Evolutionary conservation across 1,284 basidiomycete species (phyloP), one percentile per base, ranked within the genome.

Genomic region (Cryptococcus sp.): DNA sequence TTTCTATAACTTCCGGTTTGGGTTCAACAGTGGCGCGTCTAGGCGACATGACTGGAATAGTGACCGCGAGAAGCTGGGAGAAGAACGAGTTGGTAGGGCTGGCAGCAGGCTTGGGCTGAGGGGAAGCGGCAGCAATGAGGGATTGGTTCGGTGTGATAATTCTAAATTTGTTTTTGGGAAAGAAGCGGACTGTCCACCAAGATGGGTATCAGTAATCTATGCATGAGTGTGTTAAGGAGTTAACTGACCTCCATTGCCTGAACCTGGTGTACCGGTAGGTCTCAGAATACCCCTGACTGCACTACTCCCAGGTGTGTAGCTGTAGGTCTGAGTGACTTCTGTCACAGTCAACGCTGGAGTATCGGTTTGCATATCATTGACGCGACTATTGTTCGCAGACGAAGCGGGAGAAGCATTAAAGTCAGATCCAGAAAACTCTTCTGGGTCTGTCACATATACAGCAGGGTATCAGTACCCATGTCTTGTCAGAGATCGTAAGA

Each of bases 71-170:
- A 0, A 71, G 61, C 22, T 68, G 65, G n/a, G 66, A 67, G 48
- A 71, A 64, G 62, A 73, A 73, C 2, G 68, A 70, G 16, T 53
- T 61, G 3, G 60, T 38, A 17, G 69, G 63, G 62, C 59, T 20
- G 64, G 55, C 29, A 10, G n/a, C 13, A 10, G 29, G 29, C 48
- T 62, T 58, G 4, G 58, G 59, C 6, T 58, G 43, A 16, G 57
- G 55, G 10, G 62, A 49, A 5, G 54, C 46, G 20, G 58, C 38
- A 17, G 26, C 25, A 46, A 56, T 37, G 23, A 59, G 7, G 20
- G 69, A 63, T 22, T 64, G 53, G 40, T 73, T 72, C 10, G 72
- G 72, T 0, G 72, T 74, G 54, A 74, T 74, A n/a, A 72, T 62
- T 43, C 71, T 46, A 57, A 72, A 74, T 43, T 59, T 56, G 54